These are phyloP conservation scores for Leishmania mexicana DNA, from an alignment of 208 protist species.

Conservation along the genomic window DNA sequence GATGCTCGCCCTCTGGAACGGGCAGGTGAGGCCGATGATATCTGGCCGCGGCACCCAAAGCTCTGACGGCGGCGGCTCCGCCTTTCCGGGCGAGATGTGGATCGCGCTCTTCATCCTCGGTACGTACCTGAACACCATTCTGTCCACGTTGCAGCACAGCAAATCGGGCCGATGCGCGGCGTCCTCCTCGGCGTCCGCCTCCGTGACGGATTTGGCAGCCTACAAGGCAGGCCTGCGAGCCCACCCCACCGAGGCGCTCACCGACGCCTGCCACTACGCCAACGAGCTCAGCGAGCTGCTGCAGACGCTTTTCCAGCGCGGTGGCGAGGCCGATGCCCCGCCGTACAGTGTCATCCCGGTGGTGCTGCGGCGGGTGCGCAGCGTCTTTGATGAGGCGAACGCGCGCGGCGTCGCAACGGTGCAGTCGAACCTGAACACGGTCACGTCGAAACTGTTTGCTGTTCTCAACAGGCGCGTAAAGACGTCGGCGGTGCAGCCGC, in stretches of 20 bases:
- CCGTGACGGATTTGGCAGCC: slow-evolving; percentile 12
- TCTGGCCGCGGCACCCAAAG: neutral
- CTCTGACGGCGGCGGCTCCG: neutral
- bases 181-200: neutral
- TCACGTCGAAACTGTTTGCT: slow-evolving; percentile 60
- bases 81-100: slow-evolving; percentile 60
- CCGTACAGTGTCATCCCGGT: slow-evolving; percentile 69
- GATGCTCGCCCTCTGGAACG: slow-evolving; percentile 60
- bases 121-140: slow-evolving; percentile 64
- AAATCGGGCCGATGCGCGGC: neutral
- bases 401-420: slow-evolving; percentile 39
- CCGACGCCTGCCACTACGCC: slow-evolving; percentile 56
- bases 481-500: slow-evolving; percentile 14
- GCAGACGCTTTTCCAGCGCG: slow-evolving; percentile 36
- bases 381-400: slow-evolving; percentile 65
- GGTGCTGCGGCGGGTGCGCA: slow-evolving; percentile 58
- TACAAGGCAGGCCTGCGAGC: slow-evolving; percentile 38
- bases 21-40: slow-evolving; percentile 24
- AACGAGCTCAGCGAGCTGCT: slow-evolving; percentile 51
- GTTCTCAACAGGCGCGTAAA: slow-evolving; percentile 54
- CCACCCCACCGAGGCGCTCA: slow-evolving; percentile 33
- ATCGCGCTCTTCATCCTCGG: slow-evolving; percentile 66
- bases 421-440: slow-evolving; percentile 47
- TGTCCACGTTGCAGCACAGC: slow-evolving; percentile 19
- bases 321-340: slow-evolving; percentile 15